Base-by-base conservation (phyloP, 176 grass and related monocot genomes). In the Alloteropsis semialata region DNA sequence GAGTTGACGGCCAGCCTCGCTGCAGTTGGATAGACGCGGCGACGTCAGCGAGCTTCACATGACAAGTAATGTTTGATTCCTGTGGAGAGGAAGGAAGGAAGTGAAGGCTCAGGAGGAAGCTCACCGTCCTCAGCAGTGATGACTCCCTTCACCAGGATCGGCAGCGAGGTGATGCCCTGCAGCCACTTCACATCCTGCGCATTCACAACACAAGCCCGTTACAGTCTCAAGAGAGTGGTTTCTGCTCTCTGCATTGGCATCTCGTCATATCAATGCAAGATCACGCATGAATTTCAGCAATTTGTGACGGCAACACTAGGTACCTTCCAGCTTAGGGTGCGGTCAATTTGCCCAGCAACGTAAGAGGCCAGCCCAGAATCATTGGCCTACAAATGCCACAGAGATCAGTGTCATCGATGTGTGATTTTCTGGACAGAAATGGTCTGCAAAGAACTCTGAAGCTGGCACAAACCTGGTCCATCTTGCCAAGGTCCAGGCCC, bases 291-390 rank as follows among this genome's bases (percentile, higher is more conserved):
- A n/a, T n/a, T n/a, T n/a, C n/a, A n/a, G n/a, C n/a, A n/a, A n/a
- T n/a, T n/a, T n/a, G 24, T 61, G 41, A 5, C 17, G 28, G 46
- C 32, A 17, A 69, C 16, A 5, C 10, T 2, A n/a, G n/a, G 21
- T 88, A 96, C 93, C 29, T 99, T 99, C 93, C 96, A 99, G 76
- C 96, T 99, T 77, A 99, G 86, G 21, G 96, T 88, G 70, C 93
- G 91, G 72, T 99, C 96, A 54, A 99, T 85, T 85, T 99, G 96
- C 6, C 93, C 96, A 48, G 96, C 89, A 3, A 99, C 96, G 36
- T 99, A 99, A 2, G 96, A 99, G 63, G 96, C 96, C 41, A 99
- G 62, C n/a, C 96, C 96, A 80, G 96, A 99, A 62, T 99, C 96
- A 76, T 89, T 86, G 28, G 86, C 84, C 93, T 97, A 81, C 15